Percentiles rank a stretch among this genome's conserved stretches.
Conservation (phyloP, 441 rosid genomes). For the Hura crepitans region DNA sequence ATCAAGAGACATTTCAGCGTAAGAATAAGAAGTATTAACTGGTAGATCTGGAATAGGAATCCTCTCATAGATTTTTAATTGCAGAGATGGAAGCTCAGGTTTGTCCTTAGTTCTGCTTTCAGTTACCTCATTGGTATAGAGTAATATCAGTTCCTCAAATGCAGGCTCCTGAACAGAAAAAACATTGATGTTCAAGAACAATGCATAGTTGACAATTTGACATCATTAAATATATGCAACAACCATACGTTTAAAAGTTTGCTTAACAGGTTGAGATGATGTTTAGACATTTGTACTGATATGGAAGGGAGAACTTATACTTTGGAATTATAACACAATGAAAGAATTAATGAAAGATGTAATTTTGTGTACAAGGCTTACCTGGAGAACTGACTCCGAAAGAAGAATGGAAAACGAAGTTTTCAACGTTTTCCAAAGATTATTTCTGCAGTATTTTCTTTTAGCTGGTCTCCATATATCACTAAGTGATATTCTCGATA, state of each 20-base stretch:
- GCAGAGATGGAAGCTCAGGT: constrained; percentile 58
- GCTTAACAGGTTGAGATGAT: not conserved
- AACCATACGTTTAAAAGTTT: constrained; percentile 5
- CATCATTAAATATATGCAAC: not conserved
- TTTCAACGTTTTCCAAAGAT: constrained; percentile 73
- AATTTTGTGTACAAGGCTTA: constrained; percentile 27
- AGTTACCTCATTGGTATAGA: constrained; percentile 57
- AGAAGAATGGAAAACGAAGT: constrained; percentile 79
- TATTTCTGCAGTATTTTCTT: constrained; percentile 58
- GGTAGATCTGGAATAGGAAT: constrained; percentile 95
- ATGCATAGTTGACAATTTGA: constrained; percentile 17
- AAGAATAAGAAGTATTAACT: constrained; percentile 48
- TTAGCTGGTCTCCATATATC: constrained; percentile 95
- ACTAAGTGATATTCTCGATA: constrained; percentile 87
- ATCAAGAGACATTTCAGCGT: constrained; percentile 32
- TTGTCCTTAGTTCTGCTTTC: constrained; percentile 40
- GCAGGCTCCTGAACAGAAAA: constrained; percentile 78
- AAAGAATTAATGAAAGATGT: constrained; percentile 17
- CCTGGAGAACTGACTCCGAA: constrained; percentile 83
- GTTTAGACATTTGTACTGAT: not conserved
- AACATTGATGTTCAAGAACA: constrained; percentile 22
- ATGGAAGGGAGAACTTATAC: not conserved
- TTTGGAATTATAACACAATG: not conserved
- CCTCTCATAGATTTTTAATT: constrained; percentile 73
- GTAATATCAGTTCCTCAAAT: constrained; percentile 79